Evolutionary conservation across 441 rosid species (phyloP).

Genomic region (Adansonia madagascariensis): DNA sequence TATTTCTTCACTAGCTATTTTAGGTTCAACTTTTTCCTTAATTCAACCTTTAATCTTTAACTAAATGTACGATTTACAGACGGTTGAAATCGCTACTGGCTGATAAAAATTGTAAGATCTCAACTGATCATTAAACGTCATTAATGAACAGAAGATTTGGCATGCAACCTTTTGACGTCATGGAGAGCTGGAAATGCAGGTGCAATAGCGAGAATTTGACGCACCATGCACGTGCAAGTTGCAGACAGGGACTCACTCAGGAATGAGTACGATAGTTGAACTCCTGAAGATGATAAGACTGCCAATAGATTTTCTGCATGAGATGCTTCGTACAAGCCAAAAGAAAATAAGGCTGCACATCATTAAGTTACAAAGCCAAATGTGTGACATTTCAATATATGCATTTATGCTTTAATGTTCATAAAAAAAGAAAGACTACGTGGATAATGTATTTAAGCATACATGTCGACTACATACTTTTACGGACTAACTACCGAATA

Average conservation of each 20-base stretch:
- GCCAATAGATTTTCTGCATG: slow-evolving; percentile 12
- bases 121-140: too few species aligned
- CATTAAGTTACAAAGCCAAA: neutral
- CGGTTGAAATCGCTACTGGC: neutral
- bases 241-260: neutral
- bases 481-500: neutral
- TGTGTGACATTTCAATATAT: neutral
- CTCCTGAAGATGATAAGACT: slow-evolving; percentile 25
- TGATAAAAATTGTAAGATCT: neutral
- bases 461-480: slow-evolving; percentile 4
- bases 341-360: neutral
- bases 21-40: neutral
- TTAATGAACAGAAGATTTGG: neutral
- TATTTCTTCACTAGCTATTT: neutral
- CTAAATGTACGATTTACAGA: neutral
- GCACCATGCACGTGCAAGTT: slow-evolving; percentile 25
- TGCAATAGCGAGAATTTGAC: neutral
- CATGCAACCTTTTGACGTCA: neutral
- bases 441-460: neutral
- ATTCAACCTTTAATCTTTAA: neutral
- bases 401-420: neutral
- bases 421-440: neutral
- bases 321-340: slow-evolving; percentile 19
- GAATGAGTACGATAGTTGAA: neutral
- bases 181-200: slow-evolving; percentile 18